phyloP scores from a whole-genome alignment of 306 rosid genomes.

The Acacia acuminata region DNA sequence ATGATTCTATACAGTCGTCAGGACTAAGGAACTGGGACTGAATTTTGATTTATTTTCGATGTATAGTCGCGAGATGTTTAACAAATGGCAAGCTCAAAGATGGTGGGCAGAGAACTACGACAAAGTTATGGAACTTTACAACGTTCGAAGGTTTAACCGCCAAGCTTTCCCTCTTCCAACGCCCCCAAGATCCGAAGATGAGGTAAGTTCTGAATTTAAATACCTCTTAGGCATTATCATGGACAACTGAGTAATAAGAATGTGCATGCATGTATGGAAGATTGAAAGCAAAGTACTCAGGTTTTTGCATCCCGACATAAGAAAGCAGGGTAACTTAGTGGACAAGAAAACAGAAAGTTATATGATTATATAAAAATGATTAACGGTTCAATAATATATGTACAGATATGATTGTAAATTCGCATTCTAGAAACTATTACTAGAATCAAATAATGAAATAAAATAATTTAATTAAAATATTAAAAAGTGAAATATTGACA shows the following conservation, averaged over 20 bases:
- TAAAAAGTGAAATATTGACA: neutral
- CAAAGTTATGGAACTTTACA: constrained; percentile 59
- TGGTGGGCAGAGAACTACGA: constrained; percentile 68
- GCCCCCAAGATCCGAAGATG: constrained; percentile 60
- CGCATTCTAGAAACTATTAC: neutral
- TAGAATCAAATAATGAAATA: neutral
- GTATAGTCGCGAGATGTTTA: constrained; percentile 55
- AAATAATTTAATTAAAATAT: neutral
- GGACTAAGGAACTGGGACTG: constrained; percentile 20
- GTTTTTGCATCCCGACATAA: neutral
- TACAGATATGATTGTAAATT: neutral
- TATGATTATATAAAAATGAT: neutral
- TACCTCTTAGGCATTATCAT: neutral
- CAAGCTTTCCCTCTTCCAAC: constrained; percentile 59
- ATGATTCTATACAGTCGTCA: neutral
- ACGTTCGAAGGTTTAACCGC: constrained; percentile 55
- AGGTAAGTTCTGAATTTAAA: constrained; percentile 38
- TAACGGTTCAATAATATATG: neutral
- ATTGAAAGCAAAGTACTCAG: neutral
- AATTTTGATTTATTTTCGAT: constrained; percentile 32
- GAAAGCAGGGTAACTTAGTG: neutral
- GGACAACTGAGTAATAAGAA: neutral
- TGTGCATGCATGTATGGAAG: neutral
- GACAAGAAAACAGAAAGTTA: neutral
- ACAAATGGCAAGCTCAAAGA: constrained; percentile 61